Evolutionary conservation across 2,329 filamentous ascomycete species (phyloP), one percentile per base, ranked within the genome.

Genomic region (Davidsoniella eucalypti): DNA sequence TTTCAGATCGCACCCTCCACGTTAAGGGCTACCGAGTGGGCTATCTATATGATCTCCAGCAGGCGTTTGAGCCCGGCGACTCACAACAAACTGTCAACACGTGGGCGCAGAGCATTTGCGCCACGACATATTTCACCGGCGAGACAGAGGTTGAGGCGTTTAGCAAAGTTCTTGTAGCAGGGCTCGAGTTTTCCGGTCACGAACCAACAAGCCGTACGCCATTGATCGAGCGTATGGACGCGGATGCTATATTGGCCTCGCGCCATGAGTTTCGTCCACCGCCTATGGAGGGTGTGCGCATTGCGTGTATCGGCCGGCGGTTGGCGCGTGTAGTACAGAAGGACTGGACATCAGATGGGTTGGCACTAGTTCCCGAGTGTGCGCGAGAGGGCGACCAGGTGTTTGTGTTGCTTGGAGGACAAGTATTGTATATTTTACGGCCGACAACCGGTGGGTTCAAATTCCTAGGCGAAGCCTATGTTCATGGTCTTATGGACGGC

Each of bases 401-500:
- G 4, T 56, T 55, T 42, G 50, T 57, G 5, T 44, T 59, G 6
- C 47, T 56, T 2, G 57, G 56, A 5, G 54, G 56, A 8, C 54
- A 57, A 42, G 52, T 58, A 17, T 53, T 56, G 2, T 57, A 57
- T 40, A 51, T 56, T 5, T 23, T 59, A 36, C 51, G 55, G 16
- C 55, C 45, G 9, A 46, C 41, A 9, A 51, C 33, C 4, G 51
- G 48, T 41, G 54, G 46, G 53, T 60, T 54, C 49, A 49, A 52
- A 21, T 55, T 61, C 21, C 44, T 61, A 18, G 57, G 60, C 3
- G 58, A 59, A 43, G 53, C 56, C 17, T 61, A 60, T 53, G 54
- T 60, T 1, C 55, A 60, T 41, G 58, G 58, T 6, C 54, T 60
- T 5, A 58, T 59, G 55, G 54, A 59, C 33, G 59, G 59, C 18